Percentiles rank a stretch among this genome's conserved stretches.
These are phyloP conservation scores for Gnaphalium uliginosum DNA, from an alignment of 129 eudicot genomes.

Conservation along the genomic window DNA sequence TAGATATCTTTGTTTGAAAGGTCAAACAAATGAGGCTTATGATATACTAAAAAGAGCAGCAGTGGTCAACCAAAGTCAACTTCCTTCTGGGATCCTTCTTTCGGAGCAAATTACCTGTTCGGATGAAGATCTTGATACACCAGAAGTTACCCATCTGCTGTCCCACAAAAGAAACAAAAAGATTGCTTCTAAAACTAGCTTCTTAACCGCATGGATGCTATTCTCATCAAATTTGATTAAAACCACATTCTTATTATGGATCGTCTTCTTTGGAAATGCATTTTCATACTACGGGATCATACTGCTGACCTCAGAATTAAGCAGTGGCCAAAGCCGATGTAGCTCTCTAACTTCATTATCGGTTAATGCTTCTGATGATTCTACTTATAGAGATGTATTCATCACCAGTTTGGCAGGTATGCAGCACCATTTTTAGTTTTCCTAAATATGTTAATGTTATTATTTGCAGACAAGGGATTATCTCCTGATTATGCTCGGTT, in stretches of 20 bases:
- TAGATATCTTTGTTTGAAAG: slow-evolving; percentile 59
- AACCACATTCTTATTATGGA: slow-evolving; percentile 55
- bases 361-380: slow-evolving; percentile 28
- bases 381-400: slow-evolving; percentile 54
- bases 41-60: slow-evolving; percentile 45
- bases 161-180: slow-evolving; percentile 29
- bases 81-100: slow-evolving; percentile 49
- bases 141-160: slow-evolving; percentile 32
- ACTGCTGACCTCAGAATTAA: slow-evolving; percentile 59
- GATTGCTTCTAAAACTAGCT: slow-evolving; percentile 28
- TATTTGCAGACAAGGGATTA: not conserved
- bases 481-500: not conserved
- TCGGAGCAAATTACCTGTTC: slow-evolving; percentile 34
- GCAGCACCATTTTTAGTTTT: not conserved
- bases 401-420: slow-evolving; percentile 68
- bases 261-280: slow-evolving; percentile 57
- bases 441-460: not conserved
- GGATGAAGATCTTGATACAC: slow-evolving; percentile 40
- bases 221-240: slow-evolving; percentile 47
- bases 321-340: slow-evolving; percentile 44
- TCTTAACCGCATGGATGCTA: slow-evolving; percentile 45
- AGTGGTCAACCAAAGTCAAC: slow-evolving; percentile 46
- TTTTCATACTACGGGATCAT: slow-evolving; percentile 70
- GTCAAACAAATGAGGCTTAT: slow-evolving; percentile 47
- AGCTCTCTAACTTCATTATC: slow-evolving; percentile 16